Evolutionary conservation across 345 rosid genomes (phyloP).

Genomic region (Corymbia maculata): DNA sequence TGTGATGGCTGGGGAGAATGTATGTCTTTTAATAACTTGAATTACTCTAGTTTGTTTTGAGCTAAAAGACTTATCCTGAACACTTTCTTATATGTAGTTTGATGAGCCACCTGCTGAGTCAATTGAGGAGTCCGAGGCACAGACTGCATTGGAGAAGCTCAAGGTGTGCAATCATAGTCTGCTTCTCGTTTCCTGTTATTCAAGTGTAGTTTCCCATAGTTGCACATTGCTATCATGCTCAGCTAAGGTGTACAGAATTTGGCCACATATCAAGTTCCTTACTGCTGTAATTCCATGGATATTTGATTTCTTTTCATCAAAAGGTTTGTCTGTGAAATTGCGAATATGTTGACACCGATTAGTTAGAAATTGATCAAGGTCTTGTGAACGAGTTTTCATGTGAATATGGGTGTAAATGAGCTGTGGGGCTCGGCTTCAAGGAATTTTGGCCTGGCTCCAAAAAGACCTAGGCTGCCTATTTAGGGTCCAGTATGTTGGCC

Average conservation of each 20-base stretch:
- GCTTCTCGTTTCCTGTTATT: neutral
- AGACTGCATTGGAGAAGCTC: conserved; percentile 73
- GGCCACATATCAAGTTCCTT: neutral
- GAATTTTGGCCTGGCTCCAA: neutral
- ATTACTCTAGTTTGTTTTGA: neutral
- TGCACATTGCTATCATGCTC: neutral
- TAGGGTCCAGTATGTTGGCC: neutral
- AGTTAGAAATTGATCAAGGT: neutral
- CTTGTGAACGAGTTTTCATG: neutral
- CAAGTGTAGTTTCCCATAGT: neutral
- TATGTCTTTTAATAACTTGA: conserved; percentile 13
- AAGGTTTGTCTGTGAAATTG: neutral
- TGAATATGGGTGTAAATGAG: neutral
- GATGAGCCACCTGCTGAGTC: conserved; percentile 32
- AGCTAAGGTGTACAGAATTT: neutral
- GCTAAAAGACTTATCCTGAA: neutral
- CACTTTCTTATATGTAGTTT: conserved; percentile 27
- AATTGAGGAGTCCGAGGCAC: conserved; percentile 30
- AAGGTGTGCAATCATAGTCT: conserved; percentile 32
- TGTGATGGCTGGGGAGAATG: conserved; percentile 83
- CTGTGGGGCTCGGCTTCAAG: neutral
- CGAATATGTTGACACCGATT: neutral
- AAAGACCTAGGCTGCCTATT: neutral
- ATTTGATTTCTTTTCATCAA: neutral
- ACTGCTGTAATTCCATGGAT: neutral